phyloP scores from a whole-genome alignment of 495 filamentous ascomycete species.

The Penicillium crystallinum region DNA sequence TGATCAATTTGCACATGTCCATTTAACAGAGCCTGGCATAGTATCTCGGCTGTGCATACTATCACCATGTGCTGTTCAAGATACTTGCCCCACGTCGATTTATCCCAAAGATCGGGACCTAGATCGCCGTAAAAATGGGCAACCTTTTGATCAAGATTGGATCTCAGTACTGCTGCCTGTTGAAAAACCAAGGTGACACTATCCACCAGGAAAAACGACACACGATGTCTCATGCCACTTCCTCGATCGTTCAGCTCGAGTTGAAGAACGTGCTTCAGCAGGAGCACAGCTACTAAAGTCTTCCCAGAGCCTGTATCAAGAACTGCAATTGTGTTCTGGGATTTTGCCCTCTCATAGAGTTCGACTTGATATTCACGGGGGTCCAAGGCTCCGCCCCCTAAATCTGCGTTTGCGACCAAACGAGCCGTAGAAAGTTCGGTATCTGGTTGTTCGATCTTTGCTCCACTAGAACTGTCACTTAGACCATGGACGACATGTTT shows the following conservation, averaged over 20 bases:
- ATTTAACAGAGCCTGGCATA: conserved; percentile 71
- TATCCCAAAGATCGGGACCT: conserved; percentile 60
- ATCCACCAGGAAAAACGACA: conserved; percentile 87
- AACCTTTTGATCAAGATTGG: conserved; percentile 78
- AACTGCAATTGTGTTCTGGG: conserved; percentile 87
- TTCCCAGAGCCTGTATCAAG: conserved; percentile 98
- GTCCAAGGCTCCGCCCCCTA: conserved; percentile 47
- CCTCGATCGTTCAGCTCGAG: conserved; percentile 70
- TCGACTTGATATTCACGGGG: conserved; percentile 91
- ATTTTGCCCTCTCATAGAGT: conserved; percentile 83
- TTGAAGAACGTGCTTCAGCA: conserved; percentile 73
- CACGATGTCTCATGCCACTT: conserved; percentile 52
- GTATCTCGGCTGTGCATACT: conserved; percentile 88
- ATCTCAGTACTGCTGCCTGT: conserved; percentile 75
- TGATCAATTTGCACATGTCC: conserved; percentile 75
- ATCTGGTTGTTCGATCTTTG: conserved; percentile 4
- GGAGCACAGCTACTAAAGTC: conserved; percentile 86
- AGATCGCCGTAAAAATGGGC: conserved; percentile 74
- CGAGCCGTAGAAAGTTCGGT: conserved; percentile 36
- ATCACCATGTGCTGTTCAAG: conserved; percentile 75
- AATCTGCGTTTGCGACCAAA: conserved; percentile 41
- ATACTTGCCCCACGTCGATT: conserved; percentile 62
- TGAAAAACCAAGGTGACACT: conserved; percentile 89
- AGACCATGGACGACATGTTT: conserved; percentile 33
- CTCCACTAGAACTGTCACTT: conserved; percentile 19